Conservation (phyloP, 2,329 filamentous ascomycete genomes). For the Hirsutella rhossiliensis region DNA sequence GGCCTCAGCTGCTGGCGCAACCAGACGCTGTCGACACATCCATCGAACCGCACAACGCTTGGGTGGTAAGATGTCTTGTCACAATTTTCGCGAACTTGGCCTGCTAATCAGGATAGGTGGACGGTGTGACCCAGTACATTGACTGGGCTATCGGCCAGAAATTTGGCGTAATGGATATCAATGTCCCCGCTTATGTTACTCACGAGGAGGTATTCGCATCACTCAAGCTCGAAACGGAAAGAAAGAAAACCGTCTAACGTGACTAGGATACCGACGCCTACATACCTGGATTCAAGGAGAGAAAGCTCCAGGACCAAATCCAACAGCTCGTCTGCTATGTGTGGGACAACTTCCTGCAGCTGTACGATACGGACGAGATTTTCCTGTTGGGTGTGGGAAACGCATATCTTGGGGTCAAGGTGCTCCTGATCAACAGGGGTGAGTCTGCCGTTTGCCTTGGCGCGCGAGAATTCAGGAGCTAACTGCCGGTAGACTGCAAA, state of each 20-base stretch:
- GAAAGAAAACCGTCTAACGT: conserved; percentile 1
- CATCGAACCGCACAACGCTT: conserved; percentile 74
- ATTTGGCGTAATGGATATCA: conserved; percentile 83
- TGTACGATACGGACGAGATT: conserved; percentile 58
- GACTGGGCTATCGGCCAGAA: conserved; percentile 67
- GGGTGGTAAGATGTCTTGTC: conserved; percentile 52
- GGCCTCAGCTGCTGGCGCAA: conserved; percentile 58
- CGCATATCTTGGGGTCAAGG: conserved; percentile 72
- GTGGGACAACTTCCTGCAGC: conserved; percentile 95
- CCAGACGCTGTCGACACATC: conserved; percentile 58
- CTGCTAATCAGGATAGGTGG: conserved; percentile 45
- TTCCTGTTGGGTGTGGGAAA: conserved; percentile 85
- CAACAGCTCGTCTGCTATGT: conserved; percentile 73
- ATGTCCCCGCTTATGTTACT: conserved; percentile 69
- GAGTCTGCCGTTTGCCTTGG: conserved; percentile 9
- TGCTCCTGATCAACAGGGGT: conserved; percentile 70
- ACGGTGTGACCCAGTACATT: conserved; percentile 69
- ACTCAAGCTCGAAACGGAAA: not conserved
- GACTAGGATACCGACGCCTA: conserved; percentile 35
- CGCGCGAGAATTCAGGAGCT: conserved; percentile 1
- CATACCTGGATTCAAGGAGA: conserved; percentile 31
- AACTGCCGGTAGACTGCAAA: conserved; percentile 42
- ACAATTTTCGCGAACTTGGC: not conserved
- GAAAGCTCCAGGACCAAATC: conserved; percentile 42
- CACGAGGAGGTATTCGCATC: conserved; percentile 38